Conservation (phyloP, 371 early-diverging fungal species). For the Saksenaea vasiformis region DNA sequence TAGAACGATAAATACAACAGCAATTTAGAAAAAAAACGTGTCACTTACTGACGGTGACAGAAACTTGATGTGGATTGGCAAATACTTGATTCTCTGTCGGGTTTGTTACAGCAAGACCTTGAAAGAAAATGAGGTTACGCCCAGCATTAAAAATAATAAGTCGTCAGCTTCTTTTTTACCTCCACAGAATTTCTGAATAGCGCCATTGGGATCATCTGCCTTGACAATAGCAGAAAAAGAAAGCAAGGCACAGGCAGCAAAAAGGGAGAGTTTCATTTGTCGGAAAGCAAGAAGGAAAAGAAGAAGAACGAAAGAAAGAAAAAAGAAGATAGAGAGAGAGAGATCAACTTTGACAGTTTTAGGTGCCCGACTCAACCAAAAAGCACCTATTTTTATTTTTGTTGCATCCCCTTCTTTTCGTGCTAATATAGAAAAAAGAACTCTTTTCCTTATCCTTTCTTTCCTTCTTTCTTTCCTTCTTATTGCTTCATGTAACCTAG, state of each 20-base stretch:
- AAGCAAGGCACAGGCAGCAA: slow-evolving; percentile 2
- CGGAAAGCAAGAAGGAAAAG: not conserved
- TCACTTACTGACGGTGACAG: slow-evolving; percentile 23
- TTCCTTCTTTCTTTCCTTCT: too few relatives aligned
- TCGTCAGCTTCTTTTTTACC: slow-evolving; percentile 8
- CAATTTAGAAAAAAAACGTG: not conserved
- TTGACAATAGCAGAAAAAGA: slow-evolving; percentile 11
- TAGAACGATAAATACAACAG: not conserved
- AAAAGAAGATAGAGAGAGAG: not conserved
- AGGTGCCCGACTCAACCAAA: not conserved
- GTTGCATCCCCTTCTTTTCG: not conserved
- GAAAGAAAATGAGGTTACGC: not conserved
- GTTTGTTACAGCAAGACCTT: slow-evolving; percentile 18
- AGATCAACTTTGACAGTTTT: not conserved
- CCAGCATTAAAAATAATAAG: not conserved
- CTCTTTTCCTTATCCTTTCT: too few relatives aligned
- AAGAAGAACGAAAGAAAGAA: not conserved
- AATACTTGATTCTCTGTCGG: slow-evolving; percentile 21
- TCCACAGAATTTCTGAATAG: slow-evolving; percentile 24
- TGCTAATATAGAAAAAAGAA: too few relatives aligned
- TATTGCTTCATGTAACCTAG: too few relatives aligned
- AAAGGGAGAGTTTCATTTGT: slow-evolving; percentile 18
- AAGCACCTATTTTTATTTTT: not conserved
- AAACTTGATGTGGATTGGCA: slow-evolving; percentile 19
- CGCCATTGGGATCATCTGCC: slow-evolving; percentile 15